These are phyloP conservation scores for Yarrowia sp. DNA, from an alignment of 805 yeast genomes.

Conservation along the genomic window DNA sequence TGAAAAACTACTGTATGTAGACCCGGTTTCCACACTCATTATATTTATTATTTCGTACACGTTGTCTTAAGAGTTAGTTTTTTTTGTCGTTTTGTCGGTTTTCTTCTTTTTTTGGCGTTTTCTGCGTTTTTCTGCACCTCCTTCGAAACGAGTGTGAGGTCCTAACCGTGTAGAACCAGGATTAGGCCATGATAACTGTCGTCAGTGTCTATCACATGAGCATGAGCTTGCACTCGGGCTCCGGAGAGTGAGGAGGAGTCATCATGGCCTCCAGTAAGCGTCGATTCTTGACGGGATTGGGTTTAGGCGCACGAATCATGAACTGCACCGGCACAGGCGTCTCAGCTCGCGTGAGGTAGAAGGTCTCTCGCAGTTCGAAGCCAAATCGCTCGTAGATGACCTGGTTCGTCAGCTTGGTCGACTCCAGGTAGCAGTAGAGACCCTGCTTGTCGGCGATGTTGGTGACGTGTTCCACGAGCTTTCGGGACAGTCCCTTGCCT, in stretches of 20 bases:
- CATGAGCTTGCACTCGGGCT: constrained; percentile 22
- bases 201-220: constrained; percentile 18
- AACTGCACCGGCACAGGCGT: constrained; percentile 30
- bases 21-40: constrained; percentile 6
- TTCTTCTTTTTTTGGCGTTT: neutral
- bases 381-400: constrained; percentile 55
- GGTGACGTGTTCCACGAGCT: constrained; percentile 50
- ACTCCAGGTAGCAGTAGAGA: constrained; percentile 51
- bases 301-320: constrained; percentile 35
- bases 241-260: constrained; percentile 25
- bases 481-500: constrained; percentile 58
- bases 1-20: too few species aligned
- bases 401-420: constrained; percentile 54
- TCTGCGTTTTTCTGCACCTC: neutral
- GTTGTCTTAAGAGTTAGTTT: neutral
- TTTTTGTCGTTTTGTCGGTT: neutral
- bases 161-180: neutral
- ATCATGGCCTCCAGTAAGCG: constrained; percentile 25
- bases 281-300: constrained; percentile 21
- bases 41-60: neutral
- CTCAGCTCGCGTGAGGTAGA: constrained; percentile 28
- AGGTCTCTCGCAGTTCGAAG: constrained; percentile 36
- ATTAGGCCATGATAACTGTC: constrained; percentile 21
- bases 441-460: constrained; percentile 43
- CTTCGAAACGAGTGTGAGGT: constrained; percentile 2